Evolutionary conservation across 495 filamentous ascomycete genomes (phyloP).

Genomic region (Recurvomyces mirabilis): DNA sequence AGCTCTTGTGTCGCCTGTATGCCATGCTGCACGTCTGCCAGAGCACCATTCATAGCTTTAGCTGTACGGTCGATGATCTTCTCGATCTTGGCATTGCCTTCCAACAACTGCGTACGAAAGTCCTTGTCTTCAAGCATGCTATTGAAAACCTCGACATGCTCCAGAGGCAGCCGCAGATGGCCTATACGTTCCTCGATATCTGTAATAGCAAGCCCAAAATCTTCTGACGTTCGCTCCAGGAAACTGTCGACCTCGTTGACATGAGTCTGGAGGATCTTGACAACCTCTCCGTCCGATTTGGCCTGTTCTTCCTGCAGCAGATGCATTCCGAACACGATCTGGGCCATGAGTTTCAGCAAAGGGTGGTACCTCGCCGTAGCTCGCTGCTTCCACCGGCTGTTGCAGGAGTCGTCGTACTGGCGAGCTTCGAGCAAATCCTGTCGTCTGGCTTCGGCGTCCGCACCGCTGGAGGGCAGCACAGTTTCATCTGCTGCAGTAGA

Average conservation of each 20-base stretch:
- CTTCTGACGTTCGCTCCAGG: constrained; percentile 70
- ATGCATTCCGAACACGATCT: constrained; percentile 89
- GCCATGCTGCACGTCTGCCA: constrained; percentile 69
- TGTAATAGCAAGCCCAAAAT: constrained; percentile 67
- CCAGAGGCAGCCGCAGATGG: constrained; percentile 70
- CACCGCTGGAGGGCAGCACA: constrained; percentile 21
- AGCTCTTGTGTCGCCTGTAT: constrained; percentile 66
- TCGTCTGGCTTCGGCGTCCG: constrained; percentile 50
- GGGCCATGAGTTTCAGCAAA: constrained; percentile 78
- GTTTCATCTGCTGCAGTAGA: constrained; percentile 38
- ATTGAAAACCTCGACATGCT: constrained; percentile 76
- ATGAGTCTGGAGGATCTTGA: constrained; percentile 81
- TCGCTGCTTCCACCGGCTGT: constrained; percentile 61
- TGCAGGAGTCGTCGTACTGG: constrained; percentile 52
- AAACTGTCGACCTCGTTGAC: constrained; percentile 91
- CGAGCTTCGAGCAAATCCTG: constrained; percentile 56
- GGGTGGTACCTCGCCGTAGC: constrained; percentile 64
- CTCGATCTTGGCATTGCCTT: constrained; percentile 85
- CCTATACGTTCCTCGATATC: constrained; percentile 75
- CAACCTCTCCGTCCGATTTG: constrained; percentile 75
- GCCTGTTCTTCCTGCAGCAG: constrained; percentile 75
- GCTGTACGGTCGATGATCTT: constrained; percentile 73
- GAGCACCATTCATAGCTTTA: constrained; percentile 56
- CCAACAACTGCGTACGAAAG: constrained; percentile 69
- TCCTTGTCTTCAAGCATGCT: constrained; percentile 73